A percentile compares a stretch with the other conserved stretches of the same genome.
These are phyloP conservation scores for Penicillium diatomitis DNA, from an alignment of 495 filamentous ascomycete genomes.

Conservation along the genomic window DNA sequence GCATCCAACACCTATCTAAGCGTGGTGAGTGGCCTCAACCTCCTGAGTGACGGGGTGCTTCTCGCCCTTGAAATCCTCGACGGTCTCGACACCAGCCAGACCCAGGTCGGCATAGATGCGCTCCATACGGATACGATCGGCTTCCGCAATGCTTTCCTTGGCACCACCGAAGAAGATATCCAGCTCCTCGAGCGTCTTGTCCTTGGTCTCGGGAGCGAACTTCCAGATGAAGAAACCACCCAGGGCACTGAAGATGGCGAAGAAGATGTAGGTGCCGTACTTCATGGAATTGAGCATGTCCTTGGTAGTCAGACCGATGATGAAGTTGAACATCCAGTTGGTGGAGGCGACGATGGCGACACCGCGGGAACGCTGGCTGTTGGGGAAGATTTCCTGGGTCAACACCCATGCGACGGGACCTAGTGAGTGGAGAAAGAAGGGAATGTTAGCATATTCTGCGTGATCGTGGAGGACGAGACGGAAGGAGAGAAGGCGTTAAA, in stretches of 20 bases:
- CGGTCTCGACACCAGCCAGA: conserved; percentile 16
- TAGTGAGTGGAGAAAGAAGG: background rate
- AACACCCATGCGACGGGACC: conserved; percentile 31
- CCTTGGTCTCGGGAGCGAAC: conserved; percentile 49
- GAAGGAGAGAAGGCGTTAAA: background rate
- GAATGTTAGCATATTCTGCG: background rate
- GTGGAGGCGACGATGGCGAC: conserved; percentile 30
- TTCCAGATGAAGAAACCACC: conserved; percentile 40
- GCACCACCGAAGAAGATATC: conserved; percentile 38
- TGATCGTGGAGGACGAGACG: background rate
- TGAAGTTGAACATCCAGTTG: conserved; percentile 39
- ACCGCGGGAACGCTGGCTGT: conserved; percentile 29
- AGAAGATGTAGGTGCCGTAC: conserved; percentile 39
- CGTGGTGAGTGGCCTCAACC: background rate
- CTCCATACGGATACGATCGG: conserved; percentile 21
- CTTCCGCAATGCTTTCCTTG: conserved; percentile 19
- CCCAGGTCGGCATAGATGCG: conserved; percentile 23
- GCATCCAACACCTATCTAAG: background rate
- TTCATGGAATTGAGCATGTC: conserved; percentile 32
- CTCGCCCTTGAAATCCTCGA: conserved; percentile 20
- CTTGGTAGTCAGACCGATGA: conserved; percentile 33
- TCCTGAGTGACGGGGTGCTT: conserved; percentile 1
- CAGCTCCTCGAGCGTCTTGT: conserved; percentile 46
- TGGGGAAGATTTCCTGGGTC: conserved; percentile 35
- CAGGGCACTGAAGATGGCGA: conserved; percentile 36